Percentiles rank a stretch among this genome's conserved stretches.
These are phyloP conservation scores for Thermomucor indicae-seudaticae DNA, from an alignment of 371 early-diverging fungal genomes.

Conservation along the genomic window DNA sequence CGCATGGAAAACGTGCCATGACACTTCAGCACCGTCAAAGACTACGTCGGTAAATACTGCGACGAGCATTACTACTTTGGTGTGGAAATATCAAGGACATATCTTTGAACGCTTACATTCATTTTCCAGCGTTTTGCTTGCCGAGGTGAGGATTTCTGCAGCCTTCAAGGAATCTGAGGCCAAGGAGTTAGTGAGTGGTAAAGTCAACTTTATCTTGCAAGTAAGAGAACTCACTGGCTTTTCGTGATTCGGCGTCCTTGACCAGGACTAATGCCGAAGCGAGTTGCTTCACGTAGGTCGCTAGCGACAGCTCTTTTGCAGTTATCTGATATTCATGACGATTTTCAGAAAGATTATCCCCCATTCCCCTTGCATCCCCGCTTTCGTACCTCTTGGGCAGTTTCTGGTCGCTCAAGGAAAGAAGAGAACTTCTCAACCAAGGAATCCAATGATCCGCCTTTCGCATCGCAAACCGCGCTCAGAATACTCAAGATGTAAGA, in stretches of 20 bases:
- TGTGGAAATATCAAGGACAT: no score
- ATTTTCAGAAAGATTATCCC: background rate
- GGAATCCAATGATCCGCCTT: slow-evolving; percentile 13
- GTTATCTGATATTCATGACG: no score
- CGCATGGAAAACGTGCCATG: slow-evolving; percentile 32
- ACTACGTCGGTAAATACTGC: no score
- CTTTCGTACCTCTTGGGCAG: slow-evolving; percentile 13
- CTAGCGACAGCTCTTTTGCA: slow-evolving; percentile 20
- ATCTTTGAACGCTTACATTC: slow-evolving; percentile 3
- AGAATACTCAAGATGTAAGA: slow-evolving; percentile 27
- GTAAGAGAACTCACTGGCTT: slow-evolving; percentile 7
- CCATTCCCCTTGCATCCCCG: background rate
- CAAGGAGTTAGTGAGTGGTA: background rate
- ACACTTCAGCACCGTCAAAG: slow-evolving; percentile 10
- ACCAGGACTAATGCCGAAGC: slow-evolving; percentile 16
- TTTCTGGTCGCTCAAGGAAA: slow-evolving; percentile 9
- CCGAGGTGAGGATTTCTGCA: slow-evolving; percentile 6
- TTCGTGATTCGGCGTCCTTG: slow-evolving; percentile 6
- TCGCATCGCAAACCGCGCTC: slow-evolving; percentile 25
- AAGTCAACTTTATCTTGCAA: background rate
- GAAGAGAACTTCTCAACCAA: slow-evolving; percentile 12
- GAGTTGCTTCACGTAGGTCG: slow-evolving; percentile 18
- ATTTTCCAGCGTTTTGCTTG: slow-evolving; percentile 10
- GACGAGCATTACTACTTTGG: no score
- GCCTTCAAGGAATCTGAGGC: slow-evolving; percentile 13